Conservation (phyloP, 768 basidiomycete genomes). For the Leucocoprinus leucothites region DNA sequence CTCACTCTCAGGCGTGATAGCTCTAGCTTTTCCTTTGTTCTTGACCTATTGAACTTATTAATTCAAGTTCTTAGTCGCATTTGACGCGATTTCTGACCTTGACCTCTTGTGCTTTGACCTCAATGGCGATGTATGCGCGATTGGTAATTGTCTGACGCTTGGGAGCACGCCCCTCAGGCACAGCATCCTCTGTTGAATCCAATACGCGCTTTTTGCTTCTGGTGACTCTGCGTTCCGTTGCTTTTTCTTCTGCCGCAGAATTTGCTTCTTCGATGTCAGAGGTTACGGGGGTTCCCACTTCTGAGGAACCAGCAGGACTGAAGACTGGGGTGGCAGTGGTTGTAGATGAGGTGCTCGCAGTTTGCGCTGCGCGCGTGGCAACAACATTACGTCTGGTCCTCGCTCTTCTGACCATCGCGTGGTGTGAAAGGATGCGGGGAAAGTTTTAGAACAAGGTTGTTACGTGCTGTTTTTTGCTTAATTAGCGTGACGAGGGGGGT, state of each 20-base stretch:
- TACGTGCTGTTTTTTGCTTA: neutral
- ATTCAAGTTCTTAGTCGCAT: neutral
- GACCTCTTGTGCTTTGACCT: slow-evolving; percentile 20
- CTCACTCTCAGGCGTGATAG: slow-evolving; percentile 24
- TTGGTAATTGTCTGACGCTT: slow-evolving; percentile 35
- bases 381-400: neutral
- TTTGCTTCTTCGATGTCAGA: slow-evolving; percentile 35
- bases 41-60: slow-evolving; percentile 21
- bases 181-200: slow-evolving; percentile 21
- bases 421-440: slow-evolving; percentile 1
- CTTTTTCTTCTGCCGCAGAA: slow-evolving; percentile 17
- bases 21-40: slow-evolving; percentile 36
- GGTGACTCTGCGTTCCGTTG: slow-evolving; percentile 12
- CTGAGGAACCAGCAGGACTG: slow-evolving; percentile 42
- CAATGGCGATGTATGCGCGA: slow-evolving; percentile 32
- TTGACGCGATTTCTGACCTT: slow-evolving; percentile 18
- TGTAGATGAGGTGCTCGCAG: slow-evolving; percentile 27
- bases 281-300: slow-evolving; percentile 51
- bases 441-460: slow-evolving; percentile 2
- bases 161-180: slow-evolving; percentile 19
- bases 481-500: slow-evolving; percentile 9
- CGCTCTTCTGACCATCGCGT: slow-evolving; percentile 2
- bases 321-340: slow-evolving; percentile 49
- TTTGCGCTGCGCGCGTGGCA: neutral
- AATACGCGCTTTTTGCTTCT: slow-evolving; percentile 24